Base-by-base conservation (phyloP, 108 stramenopile genomes). In the Nannochloropsis granulata region DNA sequence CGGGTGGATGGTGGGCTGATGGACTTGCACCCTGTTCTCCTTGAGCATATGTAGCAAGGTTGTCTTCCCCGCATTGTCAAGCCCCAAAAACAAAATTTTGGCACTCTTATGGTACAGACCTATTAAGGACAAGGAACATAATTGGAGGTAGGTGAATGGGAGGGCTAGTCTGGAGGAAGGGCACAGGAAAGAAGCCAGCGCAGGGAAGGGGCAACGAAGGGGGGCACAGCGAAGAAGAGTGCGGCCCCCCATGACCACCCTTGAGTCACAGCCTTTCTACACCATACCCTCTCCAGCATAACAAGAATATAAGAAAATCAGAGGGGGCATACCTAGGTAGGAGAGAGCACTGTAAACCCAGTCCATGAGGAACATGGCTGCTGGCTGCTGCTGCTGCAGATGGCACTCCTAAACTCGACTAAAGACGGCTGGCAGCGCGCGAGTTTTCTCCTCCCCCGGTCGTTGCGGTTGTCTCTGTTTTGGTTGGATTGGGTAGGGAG, bases 61-160 rank as follows among this genome's bases (percentile, higher is more conserved):
- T 71, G 98, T 99, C 88, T 99, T 99, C 21, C 98, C 98, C 43
- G 98, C 98, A 92, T 98, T 98, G 90, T 99, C 98, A n/a, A 99
- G 86, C 14, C 98, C 98, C 87, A 97, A 90, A 90, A 99, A 99
- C 79, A 99, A 91, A 89, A 99, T 98, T 89, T 99, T 99, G 85
- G 99, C 99, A 89, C 97, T 96, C 92, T 99, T 99, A 93, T 98
- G 95, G 88, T 97, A 98, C 24, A 99, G 93, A 19, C 98, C 98
- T 98, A 78, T 79, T n/a, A 5, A 71, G 71, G 2, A 5, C 3
- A 81, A 81, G 34, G 2, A 81, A 81, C 81, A 23, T 21, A 2
- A 2, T 71, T 0, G 21, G 7, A n/a, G 71, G 2, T 71, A 7
- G 7, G 71, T 71, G 7, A 71, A 2, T 71, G 2, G 71, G 16